Evolutionary conservation across 2,329 filamentous ascomycete species (phyloP), one percentile per base, ranked within the genome.

Genomic region (Pseudonectria buxi): DNA sequence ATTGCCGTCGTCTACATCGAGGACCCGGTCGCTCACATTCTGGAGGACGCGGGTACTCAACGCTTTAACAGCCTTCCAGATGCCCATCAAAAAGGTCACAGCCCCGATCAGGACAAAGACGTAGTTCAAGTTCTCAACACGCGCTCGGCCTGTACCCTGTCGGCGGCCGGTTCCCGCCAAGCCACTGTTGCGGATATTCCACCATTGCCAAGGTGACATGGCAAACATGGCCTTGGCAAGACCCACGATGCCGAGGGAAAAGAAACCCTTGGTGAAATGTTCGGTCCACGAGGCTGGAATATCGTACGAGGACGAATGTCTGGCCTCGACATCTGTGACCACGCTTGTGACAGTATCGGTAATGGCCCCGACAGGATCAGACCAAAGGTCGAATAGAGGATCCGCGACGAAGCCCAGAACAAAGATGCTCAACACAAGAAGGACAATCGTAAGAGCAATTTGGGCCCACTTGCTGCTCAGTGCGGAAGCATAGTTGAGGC

Each of bases 401-500:
- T 96, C 89, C 40, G 89, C 90, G 46, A 96, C 64, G 53, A 95
- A 96, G 28, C 92, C 92, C 37, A 96, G 76, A 1, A 86, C 22
- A 54, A 95, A 96, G 16, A 95, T 72, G 33, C 81, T 73, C 28
- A 80, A 43, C 25, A 87, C 38, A 45, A 95, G 74, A 44, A 95
- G 83, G 14, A 70, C 32, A 3, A 86, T 47, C 1, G 90, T 95
- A 49, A 96, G 66, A 1, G 64, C 56, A 22, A 86, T 65, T 54
- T 94, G 83, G 4, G 83, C 69, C 36, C 74, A 59, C 46, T 71
- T 71, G 64, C 79, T 85, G 55, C 74, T 77, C 33, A 88, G 67
- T 63, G 79, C 78, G 22, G 75, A 73, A 15, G 81, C 82, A 81
- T 80, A 92, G 22, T 72, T 78, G 52, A 96, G 68, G 32, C 89